Percentiles rank a stretch among this genome's conserved stretches.
phyloP scores from a whole-genome alignment of 2,329 filamentous ascomycete species.

The Xylaria arbuscula region DNA sequence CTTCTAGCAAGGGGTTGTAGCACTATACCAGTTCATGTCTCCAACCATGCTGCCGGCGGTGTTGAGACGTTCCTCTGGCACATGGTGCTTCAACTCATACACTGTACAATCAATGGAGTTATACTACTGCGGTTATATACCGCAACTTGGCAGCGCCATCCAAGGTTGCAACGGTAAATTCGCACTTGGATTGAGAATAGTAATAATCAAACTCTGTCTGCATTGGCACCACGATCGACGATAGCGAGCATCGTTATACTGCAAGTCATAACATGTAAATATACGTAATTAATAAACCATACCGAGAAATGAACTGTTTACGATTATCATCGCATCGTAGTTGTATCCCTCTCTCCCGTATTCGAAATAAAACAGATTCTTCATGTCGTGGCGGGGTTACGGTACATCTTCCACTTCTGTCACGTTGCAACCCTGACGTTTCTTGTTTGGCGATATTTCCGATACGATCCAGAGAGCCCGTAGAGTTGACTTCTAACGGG shows the following conservation, averaged over 20 bases:
- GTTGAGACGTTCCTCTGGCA: background rate
- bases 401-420: background rate
- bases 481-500: background rate
- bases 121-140: background rate
- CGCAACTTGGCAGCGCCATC: background rate
- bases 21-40: background rate
- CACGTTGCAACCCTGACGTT: background rate
- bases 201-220: background rate
- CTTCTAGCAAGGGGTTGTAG: background rate
- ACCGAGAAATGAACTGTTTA: background rate
- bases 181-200: background rate
- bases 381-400: background rate
- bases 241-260: background rate
- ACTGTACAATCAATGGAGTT: background rate
- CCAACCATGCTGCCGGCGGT: background rate
- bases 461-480: background rate
- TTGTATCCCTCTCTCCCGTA: background rate
- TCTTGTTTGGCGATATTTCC: background rate
- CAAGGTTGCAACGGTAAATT: background rate
- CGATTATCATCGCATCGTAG: background rate
- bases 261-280: background rate
- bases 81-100: background rate
- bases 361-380: conserved; percentile 1
- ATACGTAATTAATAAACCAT: too few relatives aligned
- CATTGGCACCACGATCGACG: background rate